phyloP scores from a whole-genome alignment of 352 stramenopile genomes.

The Pseudoperonospora humuli region DNA sequence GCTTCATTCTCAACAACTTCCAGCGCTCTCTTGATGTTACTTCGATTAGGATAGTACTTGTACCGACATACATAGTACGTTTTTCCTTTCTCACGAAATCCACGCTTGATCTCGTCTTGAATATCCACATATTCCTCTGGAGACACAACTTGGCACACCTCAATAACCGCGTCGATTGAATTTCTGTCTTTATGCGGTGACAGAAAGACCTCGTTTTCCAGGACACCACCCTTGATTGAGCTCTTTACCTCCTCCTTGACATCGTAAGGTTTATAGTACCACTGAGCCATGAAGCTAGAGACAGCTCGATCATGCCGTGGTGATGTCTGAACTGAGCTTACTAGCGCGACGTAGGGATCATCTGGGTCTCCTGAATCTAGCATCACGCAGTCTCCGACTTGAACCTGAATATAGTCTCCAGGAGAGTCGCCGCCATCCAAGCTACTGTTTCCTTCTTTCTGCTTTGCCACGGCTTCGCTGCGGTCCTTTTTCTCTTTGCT shows the following conservation, averaged over 20 bases:
- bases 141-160: conserved; percentile 67
- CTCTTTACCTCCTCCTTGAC: conserved; percentile 54
- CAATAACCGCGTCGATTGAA: conserved; percentile 68
- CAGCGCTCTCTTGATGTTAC: conserved; percentile 56
- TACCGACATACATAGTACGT: conserved; percentile 72
- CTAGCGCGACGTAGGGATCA: conserved; percentile 64
- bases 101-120: conserved; percentile 56
- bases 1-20: conserved; percentile 60
- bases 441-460: conserved; percentile 20
- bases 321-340: conserved; percentile 63
- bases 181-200: conserved; percentile 82
- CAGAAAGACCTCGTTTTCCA: conserved; percentile 74
- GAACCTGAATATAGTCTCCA: conserved; percentile 52
- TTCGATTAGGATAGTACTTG: conserved; percentile 71
- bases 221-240: conserved; percentile 46
- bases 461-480: conserved; percentile 3
- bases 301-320: conserved; percentile 36
- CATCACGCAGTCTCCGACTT: conserved; percentile 73
- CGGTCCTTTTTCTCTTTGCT: conserved; percentile 9
- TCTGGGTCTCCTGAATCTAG: conserved; percentile 63
- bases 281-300: conserved; percentile 66
- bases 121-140: conserved; percentile 70
- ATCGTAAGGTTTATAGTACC: conserved; percentile 82
- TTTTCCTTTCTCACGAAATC: conserved; percentile 55
- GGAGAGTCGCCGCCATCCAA: conserved; percentile 41